phyloP scores from a whole-genome alignment of 2,329 filamentous ascomycete genomes.

The Botrytis deweyae region DNA sequence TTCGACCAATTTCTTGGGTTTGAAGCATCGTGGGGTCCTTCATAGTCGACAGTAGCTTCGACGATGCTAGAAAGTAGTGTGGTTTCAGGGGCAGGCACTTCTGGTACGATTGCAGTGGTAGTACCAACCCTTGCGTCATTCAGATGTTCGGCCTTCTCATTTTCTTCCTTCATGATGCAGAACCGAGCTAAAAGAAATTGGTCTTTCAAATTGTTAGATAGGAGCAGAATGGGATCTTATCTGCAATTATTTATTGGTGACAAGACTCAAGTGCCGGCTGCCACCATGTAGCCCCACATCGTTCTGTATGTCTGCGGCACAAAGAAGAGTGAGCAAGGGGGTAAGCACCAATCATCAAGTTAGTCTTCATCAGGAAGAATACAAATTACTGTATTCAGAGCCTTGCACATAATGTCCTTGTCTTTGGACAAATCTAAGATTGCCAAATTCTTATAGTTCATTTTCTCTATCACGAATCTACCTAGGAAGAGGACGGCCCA shows the following conservation, averaged over 20 bases:
- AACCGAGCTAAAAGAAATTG: too few relatives aligned
- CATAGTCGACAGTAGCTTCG: not conserved
- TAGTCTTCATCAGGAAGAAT: not conserved
- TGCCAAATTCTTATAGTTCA: not conserved
- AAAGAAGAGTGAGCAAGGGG: not conserved
- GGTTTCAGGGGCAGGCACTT: not conserved
- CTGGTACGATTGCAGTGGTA: not conserved
- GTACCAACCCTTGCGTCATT: not conserved
- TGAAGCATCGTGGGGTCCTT: not conserved
- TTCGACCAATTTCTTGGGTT: slow-evolving; percentile 15
- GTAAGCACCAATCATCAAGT: not conserved
- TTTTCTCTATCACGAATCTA: not conserved
- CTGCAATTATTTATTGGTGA: not conserved
- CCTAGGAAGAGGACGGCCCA: not conserved
- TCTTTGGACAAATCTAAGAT: not conserved
- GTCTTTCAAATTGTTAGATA: too few relatives aligned
- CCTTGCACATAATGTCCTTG: not conserved
- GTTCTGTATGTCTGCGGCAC: not conserved
- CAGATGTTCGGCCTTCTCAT: not conserved
- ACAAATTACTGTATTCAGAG: not conserved
- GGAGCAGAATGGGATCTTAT: not conserved
- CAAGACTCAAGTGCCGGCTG: not conserved
- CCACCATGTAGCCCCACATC: not conserved
- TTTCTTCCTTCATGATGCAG: not conserved
- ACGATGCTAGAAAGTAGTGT: not conserved